These are phyloP conservation scores for Entomortierella chlamydospora DNA, from an alignment of 192 early-diverging fungal species.

Conservation along the genomic window DNA sequence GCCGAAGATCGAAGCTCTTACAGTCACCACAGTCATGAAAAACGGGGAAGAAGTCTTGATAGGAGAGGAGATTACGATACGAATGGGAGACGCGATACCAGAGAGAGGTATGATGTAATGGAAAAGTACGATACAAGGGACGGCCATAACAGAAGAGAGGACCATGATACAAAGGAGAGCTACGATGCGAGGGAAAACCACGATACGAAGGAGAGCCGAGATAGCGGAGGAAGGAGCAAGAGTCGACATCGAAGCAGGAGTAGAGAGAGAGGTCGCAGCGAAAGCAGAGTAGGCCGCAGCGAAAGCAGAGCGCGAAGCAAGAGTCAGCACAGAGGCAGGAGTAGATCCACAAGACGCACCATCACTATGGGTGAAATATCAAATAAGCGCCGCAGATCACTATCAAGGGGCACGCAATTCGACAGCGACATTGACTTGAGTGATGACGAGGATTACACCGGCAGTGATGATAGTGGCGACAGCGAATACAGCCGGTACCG, in stretches of 20 bases:
- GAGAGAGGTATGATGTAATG: too few species aligned
- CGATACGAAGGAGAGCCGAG: background rate
- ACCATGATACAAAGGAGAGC: background rate
- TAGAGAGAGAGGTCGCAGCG: background rate
- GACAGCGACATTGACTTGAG: slow-evolving; percentile 4
- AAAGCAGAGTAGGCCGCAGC: slow-evolving; percentile 2
- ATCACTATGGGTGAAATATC: slow-evolving; percentile 22
- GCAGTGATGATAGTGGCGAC: slow-evolving; percentile 2
- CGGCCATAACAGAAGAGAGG: too few species aligned
- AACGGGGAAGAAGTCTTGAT: too few species aligned
- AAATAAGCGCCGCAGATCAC: slow-evolving; percentile 8
- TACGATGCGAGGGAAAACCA: background rate
- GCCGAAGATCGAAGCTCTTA: background rate
- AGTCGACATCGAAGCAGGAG: slow-evolving; percentile 9
- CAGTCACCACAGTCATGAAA: too few species aligned
- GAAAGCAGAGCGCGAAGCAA: slow-evolving; percentile 10
- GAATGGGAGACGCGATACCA: too few species aligned
- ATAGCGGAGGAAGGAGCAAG: slow-evolving; percentile 3
- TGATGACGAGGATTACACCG: background rate
- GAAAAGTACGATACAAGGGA: too few species aligned
- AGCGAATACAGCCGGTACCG: slow-evolving; percentile 3
- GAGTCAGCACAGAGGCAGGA: slow-evolving; percentile 21
- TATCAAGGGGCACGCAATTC: background rate
- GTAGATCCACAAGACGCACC: slow-evolving; percentile 16
- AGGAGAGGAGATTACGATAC: too few species aligned